Evolutionary conservation across 148 eudicot species (phyloP).

Genomic region (Bassia scoparia): DNA sequence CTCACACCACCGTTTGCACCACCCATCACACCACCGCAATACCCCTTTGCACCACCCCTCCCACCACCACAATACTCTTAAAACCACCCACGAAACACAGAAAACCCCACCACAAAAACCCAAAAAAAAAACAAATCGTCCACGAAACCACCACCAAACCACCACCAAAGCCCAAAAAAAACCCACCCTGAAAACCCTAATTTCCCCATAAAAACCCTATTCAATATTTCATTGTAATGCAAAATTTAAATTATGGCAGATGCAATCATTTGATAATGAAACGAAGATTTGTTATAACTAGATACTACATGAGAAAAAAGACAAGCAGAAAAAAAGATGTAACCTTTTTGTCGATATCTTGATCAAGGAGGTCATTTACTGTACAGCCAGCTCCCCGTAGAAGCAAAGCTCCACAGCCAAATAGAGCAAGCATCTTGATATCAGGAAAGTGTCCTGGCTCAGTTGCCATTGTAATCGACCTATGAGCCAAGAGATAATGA

Average conservation of each 20-base stretch:
- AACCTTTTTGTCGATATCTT: conserved; percentile 71
- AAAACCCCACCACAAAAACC: too few species aligned
- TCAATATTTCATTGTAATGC: not conserved
- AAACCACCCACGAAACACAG: too few species aligned
- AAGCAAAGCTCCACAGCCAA: conserved; percentile 67
- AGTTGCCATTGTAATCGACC: conserved; percentile 93
- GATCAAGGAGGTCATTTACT: conserved; percentile 64
- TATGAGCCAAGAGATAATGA: conserved; percentile 22
- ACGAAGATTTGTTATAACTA: not conserved
- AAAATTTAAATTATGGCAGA: not conserved
- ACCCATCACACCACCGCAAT: too few species aligned
- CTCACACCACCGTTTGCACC: too few species aligned
- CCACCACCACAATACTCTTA: too few species aligned
- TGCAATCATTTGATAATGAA: not conserved
- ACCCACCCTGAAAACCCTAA: too few species aligned
- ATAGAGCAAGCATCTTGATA: conserved; percentile 64
- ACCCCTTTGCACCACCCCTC: too few species aligned
- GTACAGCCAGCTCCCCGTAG: conserved; percentile 83
- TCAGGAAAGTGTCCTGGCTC: conserved; percentile 71
- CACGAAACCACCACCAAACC: too few species aligned
- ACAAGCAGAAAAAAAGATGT: not conserved
- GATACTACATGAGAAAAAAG: not conserved
- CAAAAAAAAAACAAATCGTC: too few species aligned
- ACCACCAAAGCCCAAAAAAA: too few species aligned
- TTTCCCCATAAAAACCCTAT: not conserved